Evolutionary conservation across 1,284 basidiomycete species (phyloP), one percentile per base, ranked within the genome.

Genomic region (Omphalotus olearius): DNA sequence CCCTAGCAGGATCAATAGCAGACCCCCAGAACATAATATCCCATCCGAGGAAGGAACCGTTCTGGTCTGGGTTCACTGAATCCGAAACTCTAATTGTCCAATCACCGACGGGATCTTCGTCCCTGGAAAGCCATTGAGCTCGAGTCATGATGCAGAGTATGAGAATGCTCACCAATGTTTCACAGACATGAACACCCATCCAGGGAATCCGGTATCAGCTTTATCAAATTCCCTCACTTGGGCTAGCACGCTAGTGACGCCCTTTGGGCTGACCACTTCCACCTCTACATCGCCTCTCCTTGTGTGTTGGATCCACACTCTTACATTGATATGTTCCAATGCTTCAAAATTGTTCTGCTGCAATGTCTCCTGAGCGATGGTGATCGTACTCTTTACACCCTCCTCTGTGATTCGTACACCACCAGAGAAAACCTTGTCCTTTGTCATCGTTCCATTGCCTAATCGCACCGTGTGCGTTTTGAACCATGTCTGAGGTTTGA

Each of bases 131-230:
- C 14, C 30, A 37, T 39, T 68, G n/a, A 68, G 50, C 18, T 45
- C 16, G 13, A 16, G n/a, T 11, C 26, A 33, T 43, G 42, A 47
- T 9, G 30, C 7, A 13, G 37, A 50, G 20, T n/a, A 38, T 49
- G 14, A 51, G 30, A 9, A 57, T 23, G 23, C 84, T 63, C 55
- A 93, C 96, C 96, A 99, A 66, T 99, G 96, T 70, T 99, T 99
- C 52, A 99, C 83, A 23, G 86, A 84, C 94, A 98, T 98, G 66
- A 99, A 99, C 17, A 82, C 88, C 97, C 97, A 99, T 0, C 93
- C 95, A 23, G 84, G 83, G 67, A 82, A 97, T 4, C 97, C 97
- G 6, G 76, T 78, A 3, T 64, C 67, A 11, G 81, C 87, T 44
- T 72, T 68, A 65, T 99, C 97, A 40, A 76, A 79, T 37, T 76